A percentile compares a stretch with the other conserved stretches of the same genome.
Evolutionary conservation across 2,329 filamentous ascomycete genomes (phyloP).

Genomic region (Epichloe sibirici): DNA sequence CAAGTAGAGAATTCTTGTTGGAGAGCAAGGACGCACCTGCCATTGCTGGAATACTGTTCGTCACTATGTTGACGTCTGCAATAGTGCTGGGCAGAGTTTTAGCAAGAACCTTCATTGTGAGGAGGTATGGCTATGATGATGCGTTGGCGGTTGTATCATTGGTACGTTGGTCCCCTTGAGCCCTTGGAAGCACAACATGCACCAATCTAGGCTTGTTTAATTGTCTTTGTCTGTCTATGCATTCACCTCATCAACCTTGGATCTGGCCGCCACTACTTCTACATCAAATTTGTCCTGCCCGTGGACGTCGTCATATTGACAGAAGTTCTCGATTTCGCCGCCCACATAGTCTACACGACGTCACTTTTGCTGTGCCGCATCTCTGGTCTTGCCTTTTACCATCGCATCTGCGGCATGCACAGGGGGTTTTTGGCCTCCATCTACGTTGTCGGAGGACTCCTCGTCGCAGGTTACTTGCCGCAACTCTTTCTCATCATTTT

Average conservation of each 20-base stretch:
- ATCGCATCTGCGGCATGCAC: constrained; percentile 30
- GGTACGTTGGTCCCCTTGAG: constrained; percentile 15
- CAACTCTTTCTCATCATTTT: constrained; percentile 39
- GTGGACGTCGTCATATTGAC: constrained; percentile 27
- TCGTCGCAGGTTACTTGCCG: constrained; percentile 31
- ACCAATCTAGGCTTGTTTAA: constrained; percentile 20
- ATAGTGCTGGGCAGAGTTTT: constrained; percentile 22
- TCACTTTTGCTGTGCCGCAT: constrained; percentile 36
- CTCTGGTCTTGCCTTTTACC: constrained; percentile 40
- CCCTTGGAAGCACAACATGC: not conserved
- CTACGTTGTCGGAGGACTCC: constrained; percentile 20
- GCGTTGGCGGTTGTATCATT: constrained; percentile 21
- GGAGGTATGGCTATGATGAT: constrained; percentile 27
- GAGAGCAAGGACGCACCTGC: constrained; percentile 24
- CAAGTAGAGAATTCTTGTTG: constrained; percentile 23
- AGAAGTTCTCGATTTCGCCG: constrained; percentile 35
- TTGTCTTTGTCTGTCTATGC: constrained; percentile 30
- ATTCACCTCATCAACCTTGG: constrained; percentile 34
- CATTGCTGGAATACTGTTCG: constrained; percentile 27
- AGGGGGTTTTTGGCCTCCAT: constrained; percentile 23
- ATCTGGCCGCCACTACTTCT: constrained; percentile 33
- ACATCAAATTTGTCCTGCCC: constrained; percentile 34
- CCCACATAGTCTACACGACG: constrained; percentile 39
- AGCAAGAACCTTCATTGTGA: constrained; percentile 24
- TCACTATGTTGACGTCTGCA: constrained; percentile 21